These are phyloP conservation scores for Chytriomyces confervae DNA, from an alignment of 192 early-diverging fungal genomes.

Conservation along the genomic window DNA sequence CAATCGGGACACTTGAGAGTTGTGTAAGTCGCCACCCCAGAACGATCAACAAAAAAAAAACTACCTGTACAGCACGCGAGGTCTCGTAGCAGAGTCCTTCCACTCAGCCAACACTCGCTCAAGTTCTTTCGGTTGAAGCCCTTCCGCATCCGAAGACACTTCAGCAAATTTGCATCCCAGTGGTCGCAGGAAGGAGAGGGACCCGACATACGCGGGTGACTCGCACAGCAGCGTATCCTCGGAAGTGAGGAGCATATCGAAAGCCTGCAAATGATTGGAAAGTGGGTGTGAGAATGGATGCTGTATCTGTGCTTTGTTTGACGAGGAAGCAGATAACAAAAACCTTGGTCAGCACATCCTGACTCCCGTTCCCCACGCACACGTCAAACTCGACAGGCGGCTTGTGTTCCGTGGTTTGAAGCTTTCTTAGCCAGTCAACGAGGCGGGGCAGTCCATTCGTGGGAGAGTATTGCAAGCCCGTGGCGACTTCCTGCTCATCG, in stretches of 20 bases:
- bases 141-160: slow-evolving; percentile 43
- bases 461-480: slow-evolving; percentile 57
- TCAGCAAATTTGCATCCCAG: slow-evolving; percentile 54
- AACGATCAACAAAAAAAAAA: background rate
- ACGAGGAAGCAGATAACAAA: background rate
- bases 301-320: background rate
- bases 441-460: slow-evolving; percentile 60
- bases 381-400: slow-evolving; percentile 55
- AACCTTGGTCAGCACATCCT: slow-evolving; percentile 61
- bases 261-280: slow-evolving; percentile 31
- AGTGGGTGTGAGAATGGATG: background rate
- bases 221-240: slow-evolving; percentile 55
- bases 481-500: slow-evolving; percentile 38
- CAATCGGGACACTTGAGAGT: slow-evolving; percentile 82
- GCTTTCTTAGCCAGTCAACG: slow-evolving; percentile 51
- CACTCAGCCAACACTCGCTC: slow-evolving; percentile 41
- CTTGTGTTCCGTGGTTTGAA: slow-evolving; percentile 52
- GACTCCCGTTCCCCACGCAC: slow-evolving; percentile 59
- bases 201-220: slow-evolving; percentile 59
- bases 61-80: slow-evolving; percentile 39
- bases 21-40: background rate
- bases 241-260: slow-evolving; percentile 53
- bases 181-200: slow-evolving; percentile 54
- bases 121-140: slow-evolving; percentile 43
- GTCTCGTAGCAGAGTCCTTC: slow-evolving; percentile 30